phyloP scores from a whole-genome alignment of 805 yeast species.

The Wickerhamomyces pijperi region DNA sequence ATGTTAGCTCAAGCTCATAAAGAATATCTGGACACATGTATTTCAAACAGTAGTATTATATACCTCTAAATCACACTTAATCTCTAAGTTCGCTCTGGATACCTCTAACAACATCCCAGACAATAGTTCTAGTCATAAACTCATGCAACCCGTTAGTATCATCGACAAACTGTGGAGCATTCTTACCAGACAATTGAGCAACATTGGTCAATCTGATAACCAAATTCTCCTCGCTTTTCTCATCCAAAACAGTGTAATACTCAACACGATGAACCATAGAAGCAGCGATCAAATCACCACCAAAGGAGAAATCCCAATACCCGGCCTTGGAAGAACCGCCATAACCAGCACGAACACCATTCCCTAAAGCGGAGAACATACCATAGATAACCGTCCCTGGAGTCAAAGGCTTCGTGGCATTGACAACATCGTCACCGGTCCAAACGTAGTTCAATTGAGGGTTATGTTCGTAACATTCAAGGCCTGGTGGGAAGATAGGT shows the following conservation, averaged over 20 bases:
- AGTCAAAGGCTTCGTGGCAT: slow-evolving; percentile 5
- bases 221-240: slow-evolving; percentile 6
- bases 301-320: slow-evolving; percentile 11
- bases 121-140: slow-evolving; percentile 18
- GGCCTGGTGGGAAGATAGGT: slow-evolving; percentile 1
- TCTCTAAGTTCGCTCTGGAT: slow-evolving; percentile 2
- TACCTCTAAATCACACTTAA: no score
- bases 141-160: slow-evolving; percentile 15
- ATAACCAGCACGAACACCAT: slow-evolving; percentile 8
- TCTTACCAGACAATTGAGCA: slow-evolving; percentile 2
- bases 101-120: slow-evolving; percentile 12
- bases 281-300: slow-evolving; percentile 8
- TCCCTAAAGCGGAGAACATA: slow-evolving; percentile 10
- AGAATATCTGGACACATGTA: no score
- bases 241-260: slow-evolving; percentile 8
- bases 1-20: no score
- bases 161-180: slow-evolving; percentile 8
- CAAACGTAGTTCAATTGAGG: slow-evolving; percentile 10
- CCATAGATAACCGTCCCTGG: slow-evolving; percentile 13
- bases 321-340: no score
- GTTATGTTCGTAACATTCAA: slow-evolving; percentile 10
- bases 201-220: slow-evolving; percentile 15
- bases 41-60: no score
- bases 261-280: slow-evolving; percentile 14
- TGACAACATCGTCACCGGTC: slow-evolving; percentile 8